A percentile compares a stretch with the other conserved stretches of the same genome.
phyloP scores from a whole-genome alignment of 1,284 basidiomycete species.

The Ustilago xerochloae region DNA sequence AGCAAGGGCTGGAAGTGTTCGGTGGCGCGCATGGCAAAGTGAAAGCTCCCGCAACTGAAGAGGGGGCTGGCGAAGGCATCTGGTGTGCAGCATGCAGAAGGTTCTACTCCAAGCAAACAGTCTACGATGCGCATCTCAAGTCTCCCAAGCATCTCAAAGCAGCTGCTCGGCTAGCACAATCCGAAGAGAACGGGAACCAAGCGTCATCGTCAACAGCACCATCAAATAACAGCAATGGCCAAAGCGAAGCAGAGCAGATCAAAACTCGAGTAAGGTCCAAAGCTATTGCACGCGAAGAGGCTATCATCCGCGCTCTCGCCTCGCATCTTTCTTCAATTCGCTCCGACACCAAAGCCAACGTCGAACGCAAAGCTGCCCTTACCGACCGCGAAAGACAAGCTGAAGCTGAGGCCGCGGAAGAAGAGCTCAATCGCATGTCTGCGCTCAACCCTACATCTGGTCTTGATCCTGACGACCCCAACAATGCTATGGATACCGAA shows the following conservation, averaged over 20 bases:
- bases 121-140: conserved; percentile 93
- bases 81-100: conserved; percentile 97
- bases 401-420: conserved; percentile 77
- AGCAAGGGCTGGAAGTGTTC: conserved; percentile 67
- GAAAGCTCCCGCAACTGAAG: conserved; percentile 17
- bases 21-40: conserved; percentile 59
- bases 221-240: neutral
- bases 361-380: conserved; percentile 93
- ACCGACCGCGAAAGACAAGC: conserved; percentile 96
- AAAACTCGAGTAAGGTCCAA: conserved; percentile 46
- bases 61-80: conserved; percentile 74
- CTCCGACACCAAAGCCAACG: conserved; percentile 83
- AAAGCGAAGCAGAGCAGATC: conserved; percentile 25
- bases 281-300: conserved; percentile 57
- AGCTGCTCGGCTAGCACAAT: conserved; percentile 76
- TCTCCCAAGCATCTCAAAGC: conserved; percentile 96
- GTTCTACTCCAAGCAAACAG: conserved; percentile 93
- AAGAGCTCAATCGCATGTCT: conserved; percentile 50
- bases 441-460: conserved; percentile 29
- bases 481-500: conserved; percentile 28
- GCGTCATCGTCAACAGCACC: neutral
- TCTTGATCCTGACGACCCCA: conserved; percentile 17
- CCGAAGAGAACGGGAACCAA: neutral
- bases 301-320: conserved; percentile 43
- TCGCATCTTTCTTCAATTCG: conserved; percentile 41